Evolutionary conservation across 257 asterid genomes (phyloP), one percentile per base, ranked within the genome.

Genomic region (Fraxinus quadrangulata): DNA sequence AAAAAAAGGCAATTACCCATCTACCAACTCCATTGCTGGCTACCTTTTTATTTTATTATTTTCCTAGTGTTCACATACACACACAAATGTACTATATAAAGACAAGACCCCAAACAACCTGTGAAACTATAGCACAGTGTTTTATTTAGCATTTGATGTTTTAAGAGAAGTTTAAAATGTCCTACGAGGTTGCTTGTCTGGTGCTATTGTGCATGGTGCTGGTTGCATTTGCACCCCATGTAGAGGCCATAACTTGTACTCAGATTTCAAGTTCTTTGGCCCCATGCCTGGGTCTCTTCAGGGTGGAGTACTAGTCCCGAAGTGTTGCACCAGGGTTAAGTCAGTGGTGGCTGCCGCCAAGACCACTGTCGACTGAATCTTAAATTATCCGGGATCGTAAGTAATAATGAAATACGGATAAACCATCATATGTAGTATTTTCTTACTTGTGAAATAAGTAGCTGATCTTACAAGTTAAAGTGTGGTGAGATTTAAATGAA

Each of bases 301-400:
- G 54, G 84, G 84, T 2, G 40, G 82, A 39, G 45, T 36, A 11
- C 68, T 80, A 14, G 14, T 14, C 21, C 80, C 71, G 6, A 24
- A 16, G 74, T 84, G 87, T 73, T 84, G 87, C 77, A 5, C 54
- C 47, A 85, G 81, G 16, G 77, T 84, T n/a, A 56, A 26, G 61
- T 31, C 85, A 51, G 65, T 84, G 45, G 85, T 51, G 8, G 28
- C 67, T 30, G 37, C 80, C 28, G 78, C 85, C 31, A 28, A 2
- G 31, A 28, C 31, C 31, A 28, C 31, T 2, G 2, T 1, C 31
- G 2, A 28, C 31, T 26, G 28, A 26, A 26, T 26, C 28, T 26
- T 26, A 26, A 26, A 26, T 26, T 26, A 26, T 26, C 1, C 28
- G 28, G 28, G 28, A 1, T 26, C 28, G 28, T 26, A 26, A 26